These are phyloP conservation scores for Capronia coronata DNA, from an alignment of 2,329 filamentous ascomycete species.

Conservation along the genomic window DNA sequence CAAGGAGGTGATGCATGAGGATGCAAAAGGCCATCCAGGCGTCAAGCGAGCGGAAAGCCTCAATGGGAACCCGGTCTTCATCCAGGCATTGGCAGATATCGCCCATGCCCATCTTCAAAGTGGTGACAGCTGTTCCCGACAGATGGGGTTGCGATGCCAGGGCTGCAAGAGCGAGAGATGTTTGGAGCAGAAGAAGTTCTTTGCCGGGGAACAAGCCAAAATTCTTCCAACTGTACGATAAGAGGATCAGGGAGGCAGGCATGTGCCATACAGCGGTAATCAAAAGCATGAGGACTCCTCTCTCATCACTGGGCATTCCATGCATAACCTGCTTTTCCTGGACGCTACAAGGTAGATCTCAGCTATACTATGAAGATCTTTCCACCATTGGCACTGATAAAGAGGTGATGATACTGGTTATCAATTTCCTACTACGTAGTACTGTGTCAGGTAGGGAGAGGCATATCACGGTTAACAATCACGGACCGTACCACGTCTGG, in stretches of 20 bases:
- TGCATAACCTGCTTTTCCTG: no score
- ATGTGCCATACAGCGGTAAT: no score
- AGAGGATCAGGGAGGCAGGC: background rate
- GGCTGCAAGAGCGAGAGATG: conserved; percentile 88
- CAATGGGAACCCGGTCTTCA: conserved; percentile 87
- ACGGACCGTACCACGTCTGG: background rate
- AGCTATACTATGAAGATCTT: no score
- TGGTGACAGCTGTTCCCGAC: conserved; percentile 64
- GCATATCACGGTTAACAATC: background rate
- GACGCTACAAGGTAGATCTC: no score
- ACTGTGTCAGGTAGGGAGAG: background rate
- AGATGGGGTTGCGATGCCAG: conserved; percentile 88
- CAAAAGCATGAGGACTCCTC: background rate
- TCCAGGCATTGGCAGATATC: conserved; percentile 79
- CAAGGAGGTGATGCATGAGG: conserved; percentile 84
- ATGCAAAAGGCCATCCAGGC: conserved; percentile 59
- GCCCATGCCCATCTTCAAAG: conserved; percentile 71
- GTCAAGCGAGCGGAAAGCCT: conserved; percentile 88
- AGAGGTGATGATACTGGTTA: no score
- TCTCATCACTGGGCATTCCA: no score
- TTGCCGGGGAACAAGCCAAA: conserved; percentile 39
- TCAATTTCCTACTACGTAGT: no score
- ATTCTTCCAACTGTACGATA: conserved; percentile 22
- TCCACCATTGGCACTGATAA: no score
- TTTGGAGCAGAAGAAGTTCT: conserved; percentile 63